Evolutionary conservation across 371 early-diverging fungal genomes (phyloP).

Genomic region (Mortierella sp.): DNA sequence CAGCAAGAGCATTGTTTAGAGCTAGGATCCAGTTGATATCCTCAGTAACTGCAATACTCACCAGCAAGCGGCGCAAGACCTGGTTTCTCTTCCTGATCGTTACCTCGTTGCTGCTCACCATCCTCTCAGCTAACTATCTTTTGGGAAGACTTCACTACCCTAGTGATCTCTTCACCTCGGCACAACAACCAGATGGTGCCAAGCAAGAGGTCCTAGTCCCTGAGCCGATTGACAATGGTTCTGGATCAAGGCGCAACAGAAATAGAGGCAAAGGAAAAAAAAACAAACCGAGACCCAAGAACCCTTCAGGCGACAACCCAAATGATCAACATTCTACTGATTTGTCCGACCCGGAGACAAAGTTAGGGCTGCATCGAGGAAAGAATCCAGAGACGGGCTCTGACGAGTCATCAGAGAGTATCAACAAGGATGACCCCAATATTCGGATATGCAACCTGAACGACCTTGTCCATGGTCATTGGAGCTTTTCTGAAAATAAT

Average conservation of each 20-base stretch:
- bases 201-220: background rate
- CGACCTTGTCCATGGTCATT: conserved; percentile 28
- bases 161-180: conserved; percentile 1
- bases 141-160: conserved; percentile 27
- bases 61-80: conserved; percentile 32
- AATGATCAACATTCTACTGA: no score
- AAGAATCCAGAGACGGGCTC: background rate
- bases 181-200: background rate
- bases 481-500: conserved; percentile 8
- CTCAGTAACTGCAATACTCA: conserved; percentile 3
- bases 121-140: conserved; percentile 33
- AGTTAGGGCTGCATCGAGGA: background rate
- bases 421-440: no score
- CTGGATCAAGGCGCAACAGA: conserved; percentile 22
- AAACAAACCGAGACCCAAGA: background rate
- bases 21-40: background rate
- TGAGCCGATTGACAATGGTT: conserved; percentile 12
- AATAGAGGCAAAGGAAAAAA: conserved; percentile 11
- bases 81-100: conserved; percentile 41
- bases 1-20: background rate
- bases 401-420: no score
- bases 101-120: conserved; percentile 29
- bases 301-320: background rate
- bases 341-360: background rate
- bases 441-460: conserved; percentile 24